Conservation (phyloP, 305 asterid species). For the Euphrasia arctica region DNA sequence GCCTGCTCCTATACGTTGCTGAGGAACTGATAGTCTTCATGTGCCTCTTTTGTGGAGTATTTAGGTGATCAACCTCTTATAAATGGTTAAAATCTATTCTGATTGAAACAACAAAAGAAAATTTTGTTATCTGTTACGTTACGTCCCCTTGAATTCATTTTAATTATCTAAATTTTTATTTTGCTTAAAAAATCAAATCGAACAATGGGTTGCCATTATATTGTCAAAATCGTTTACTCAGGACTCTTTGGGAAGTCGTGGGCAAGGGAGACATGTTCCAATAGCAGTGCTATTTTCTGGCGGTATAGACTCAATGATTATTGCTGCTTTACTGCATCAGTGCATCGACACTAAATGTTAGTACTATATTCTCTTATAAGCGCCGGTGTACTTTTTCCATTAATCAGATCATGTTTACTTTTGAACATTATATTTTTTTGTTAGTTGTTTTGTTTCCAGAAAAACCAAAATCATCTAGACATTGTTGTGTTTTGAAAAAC, state of each 20-base stretch:
- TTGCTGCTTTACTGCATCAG: conserved; percentile 79
- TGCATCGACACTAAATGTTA: conserved; percentile 77
- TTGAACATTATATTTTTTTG: too few species aligned
- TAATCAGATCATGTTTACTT: background rate
- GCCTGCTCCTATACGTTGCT: too few species aligned
- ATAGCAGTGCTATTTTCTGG: conserved; percentile 97
- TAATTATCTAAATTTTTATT: background rate
- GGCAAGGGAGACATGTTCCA: conserved; percentile 51
- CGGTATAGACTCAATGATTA: conserved; percentile 94
- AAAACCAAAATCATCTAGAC: too few species aligned
- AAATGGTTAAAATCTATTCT: too few species aligned
- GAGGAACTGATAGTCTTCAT: too few species aligned
- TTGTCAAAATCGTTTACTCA: conserved; percentile 28
- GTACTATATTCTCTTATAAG: conserved; percentile 22
- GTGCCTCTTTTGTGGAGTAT: too few species aligned
- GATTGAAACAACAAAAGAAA: too few species aligned
- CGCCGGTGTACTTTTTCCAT: background rate
- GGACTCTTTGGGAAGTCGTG: conserved; percentile 36
- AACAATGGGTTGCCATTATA: background rate
- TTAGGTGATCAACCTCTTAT: too few species aligned
- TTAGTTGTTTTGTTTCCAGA: too few species aligned
- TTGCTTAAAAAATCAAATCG: background rate
- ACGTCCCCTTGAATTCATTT: background rate
- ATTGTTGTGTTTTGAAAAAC: conserved; percentile 6
- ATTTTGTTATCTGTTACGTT: too few species aligned